Conservation (phyloP, 1,139 yeast genomes). For the Barnettozyma hawaiiensis region DNA sequence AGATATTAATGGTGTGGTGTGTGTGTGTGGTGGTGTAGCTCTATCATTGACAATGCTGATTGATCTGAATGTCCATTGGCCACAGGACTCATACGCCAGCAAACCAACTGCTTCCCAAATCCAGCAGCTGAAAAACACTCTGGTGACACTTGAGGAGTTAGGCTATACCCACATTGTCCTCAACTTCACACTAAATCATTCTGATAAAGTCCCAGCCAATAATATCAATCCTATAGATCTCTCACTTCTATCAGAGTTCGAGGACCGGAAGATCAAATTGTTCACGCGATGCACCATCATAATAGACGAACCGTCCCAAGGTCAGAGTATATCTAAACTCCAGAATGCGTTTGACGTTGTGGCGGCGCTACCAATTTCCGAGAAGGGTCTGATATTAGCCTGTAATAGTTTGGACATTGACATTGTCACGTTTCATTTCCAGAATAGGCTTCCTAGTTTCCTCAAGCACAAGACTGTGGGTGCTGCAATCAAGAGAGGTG, state of each 20-base stretch:
- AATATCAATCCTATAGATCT: constrained; percentile 36
- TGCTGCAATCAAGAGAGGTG: constrained; percentile 77
- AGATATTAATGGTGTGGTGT: too few relatives aligned
- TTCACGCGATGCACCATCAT: constrained; percentile 71
- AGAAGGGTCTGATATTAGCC: constrained; percentile 71
- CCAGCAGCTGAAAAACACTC: constrained; percentile 39
- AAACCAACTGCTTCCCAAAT: constrained; percentile 40
- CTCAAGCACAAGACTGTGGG: constrained; percentile 81
- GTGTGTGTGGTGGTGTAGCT: neutral
- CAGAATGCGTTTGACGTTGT: constrained; percentile 68
- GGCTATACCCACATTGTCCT: constrained; percentile 74
- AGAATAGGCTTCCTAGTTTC: constrained; percentile 64
- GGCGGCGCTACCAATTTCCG: constrained; percentile 76
- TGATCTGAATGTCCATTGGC: constrained; percentile 85
- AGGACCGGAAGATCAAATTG: constrained; percentile 45
- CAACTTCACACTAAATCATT: constrained; percentile 56
- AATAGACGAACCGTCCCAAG: constrained; percentile 72
- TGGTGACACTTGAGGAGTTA: constrained; percentile 52
- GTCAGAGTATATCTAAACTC: constrained; percentile 61
- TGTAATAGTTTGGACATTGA: constrained; percentile 72
- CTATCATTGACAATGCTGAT: constrained; percentile 39
- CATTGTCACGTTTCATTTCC: constrained; percentile 66
- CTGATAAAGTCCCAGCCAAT: constrained; percentile 48
- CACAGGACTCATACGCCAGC: constrained; percentile 44
- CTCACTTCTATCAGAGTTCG: constrained; percentile 27